Conservation (phyloP, 2,329 filamentous ascomycete genomes). For the Scortechinia acanthostroma region DNA sequence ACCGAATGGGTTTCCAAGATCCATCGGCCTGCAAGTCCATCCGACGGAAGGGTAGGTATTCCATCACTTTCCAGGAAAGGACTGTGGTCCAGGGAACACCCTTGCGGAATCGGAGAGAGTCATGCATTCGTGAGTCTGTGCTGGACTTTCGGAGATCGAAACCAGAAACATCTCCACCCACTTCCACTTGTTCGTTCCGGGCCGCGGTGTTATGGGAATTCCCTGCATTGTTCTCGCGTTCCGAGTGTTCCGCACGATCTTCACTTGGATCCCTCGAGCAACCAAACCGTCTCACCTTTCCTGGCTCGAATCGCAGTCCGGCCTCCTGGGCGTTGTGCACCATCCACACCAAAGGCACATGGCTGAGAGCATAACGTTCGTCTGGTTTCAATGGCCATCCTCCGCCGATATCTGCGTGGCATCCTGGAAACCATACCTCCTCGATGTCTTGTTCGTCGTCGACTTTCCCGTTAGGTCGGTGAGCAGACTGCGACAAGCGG, state of each 20-base stretch:
- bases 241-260: slow-evolving; percentile 7
- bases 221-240: slow-evolving; percentile 6
- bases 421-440: slow-evolving; percentile 73
- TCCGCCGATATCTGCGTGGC: slow-evolving; percentile 73
- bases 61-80: slow-evolving; percentile 70
- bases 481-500: too few species aligned
- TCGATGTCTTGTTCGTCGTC: slow-evolving; percentile 64
- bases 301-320: slow-evolving; percentile 63
- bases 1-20: slow-evolving; percentile 72
- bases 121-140: slow-evolving; percentile 43
- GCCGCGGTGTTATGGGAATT: not conserved
- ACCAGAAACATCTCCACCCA: too few species aligned
- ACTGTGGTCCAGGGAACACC: slow-evolving; percentile 50
- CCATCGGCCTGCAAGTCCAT: slow-evolving; percentile 72
- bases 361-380: slow-evolving; percentile 62
- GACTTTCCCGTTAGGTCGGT: too few species aligned
- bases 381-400: slow-evolving; percentile 63
- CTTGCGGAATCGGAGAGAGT: slow-evolving; percentile 59
- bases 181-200: not conserved
- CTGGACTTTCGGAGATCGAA: not conserved
- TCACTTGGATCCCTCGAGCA: slow-evolving; percentile 39
- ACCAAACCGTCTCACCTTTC: slow-evolving; percentile 60
- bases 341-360: slow-evolving; percentile 67
- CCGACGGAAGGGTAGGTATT: slow-evolving; percentile 72
- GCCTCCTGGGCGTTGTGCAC: slow-evolving; percentile 56